phyloP scores from a whole-genome alignment of 192 early-diverging fungal species.

The Umbelopsis ramanniana region DNA sequence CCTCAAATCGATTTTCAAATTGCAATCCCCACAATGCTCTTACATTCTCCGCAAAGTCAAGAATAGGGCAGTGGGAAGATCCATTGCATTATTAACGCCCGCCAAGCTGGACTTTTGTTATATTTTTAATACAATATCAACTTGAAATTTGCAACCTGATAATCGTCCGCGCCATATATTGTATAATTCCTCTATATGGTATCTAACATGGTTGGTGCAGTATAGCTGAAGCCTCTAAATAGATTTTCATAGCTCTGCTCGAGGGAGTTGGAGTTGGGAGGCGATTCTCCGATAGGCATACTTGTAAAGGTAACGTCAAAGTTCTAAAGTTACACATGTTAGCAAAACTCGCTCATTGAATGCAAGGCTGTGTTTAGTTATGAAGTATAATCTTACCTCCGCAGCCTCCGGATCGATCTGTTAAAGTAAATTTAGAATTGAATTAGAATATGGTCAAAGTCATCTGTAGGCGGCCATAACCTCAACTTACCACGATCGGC shows the following conservation, averaged over 20 bases:
- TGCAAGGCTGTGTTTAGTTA: not conserved
- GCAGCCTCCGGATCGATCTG: constrained; percentile 7
- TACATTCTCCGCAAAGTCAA: not conserved
- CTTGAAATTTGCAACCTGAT: not conserved
- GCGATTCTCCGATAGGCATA: constrained; percentile 14
- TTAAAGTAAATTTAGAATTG: not conserved
- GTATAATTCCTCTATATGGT: constrained; percentile 17
- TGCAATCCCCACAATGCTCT: too few species aligned
- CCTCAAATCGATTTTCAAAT: too few species aligned
- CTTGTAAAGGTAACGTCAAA: constrained; percentile 10
- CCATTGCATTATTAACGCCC: too few species aligned
- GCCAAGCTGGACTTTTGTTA: not conserved
- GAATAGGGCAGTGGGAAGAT: not conserved
- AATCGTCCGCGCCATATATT: not conserved
- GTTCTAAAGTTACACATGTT: not conserved
- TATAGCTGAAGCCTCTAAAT: constrained; percentile 16
- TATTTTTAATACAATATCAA: not conserved
- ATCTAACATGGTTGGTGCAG: constrained; percentile 18
- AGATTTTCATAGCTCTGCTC: constrained; percentile 12
- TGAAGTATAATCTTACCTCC: not conserved
- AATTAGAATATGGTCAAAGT: not conserved
- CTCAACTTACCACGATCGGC: constrained; percentile 56
- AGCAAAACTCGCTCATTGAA: not conserved
- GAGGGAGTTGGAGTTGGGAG: not conserved
- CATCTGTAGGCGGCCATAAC: not conserved